phyloP scores from a whole-genome alignment of 768 basidiomycete species.

The Panus rudis region DNA sequence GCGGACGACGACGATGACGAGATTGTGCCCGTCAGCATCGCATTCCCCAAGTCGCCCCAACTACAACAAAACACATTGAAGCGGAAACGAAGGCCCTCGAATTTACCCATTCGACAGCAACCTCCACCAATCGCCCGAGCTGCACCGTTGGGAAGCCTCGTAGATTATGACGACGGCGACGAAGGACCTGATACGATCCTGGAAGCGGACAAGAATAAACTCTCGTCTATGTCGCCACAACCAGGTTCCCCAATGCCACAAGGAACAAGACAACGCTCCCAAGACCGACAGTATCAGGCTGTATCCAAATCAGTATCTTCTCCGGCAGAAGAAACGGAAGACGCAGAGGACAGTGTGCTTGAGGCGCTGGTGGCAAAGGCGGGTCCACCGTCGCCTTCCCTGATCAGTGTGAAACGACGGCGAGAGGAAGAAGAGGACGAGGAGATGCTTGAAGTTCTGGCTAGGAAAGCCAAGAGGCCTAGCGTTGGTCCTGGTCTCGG shows the following conservation, averaged over 20 bases:
- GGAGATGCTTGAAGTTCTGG: conserved; percentile 54
- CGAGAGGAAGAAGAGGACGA: conserved; percentile 63
- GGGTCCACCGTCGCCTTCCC: conserved; percentile 15
- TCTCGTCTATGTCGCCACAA: conserved; percentile 3
- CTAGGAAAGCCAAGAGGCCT: conserved; percentile 34
- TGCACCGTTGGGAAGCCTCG: conserved; percentile 51
- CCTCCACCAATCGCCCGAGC: conserved; percentile 32
- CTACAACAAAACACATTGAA: conserved; percentile 38
- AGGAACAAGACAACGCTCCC: not conserved
- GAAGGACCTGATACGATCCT: conserved; percentile 11
- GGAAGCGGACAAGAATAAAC: not conserved
- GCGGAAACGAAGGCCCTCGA: conserved; percentile 39
- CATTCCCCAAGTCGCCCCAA: conserved; percentile 20
- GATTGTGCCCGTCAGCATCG: conserved; percentile 21
- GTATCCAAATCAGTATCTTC: conserved; percentile 8
- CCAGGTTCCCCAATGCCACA: conserved; percentile 1
- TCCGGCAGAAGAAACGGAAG: conserved; percentile 38
- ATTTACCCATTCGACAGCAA: conserved; percentile 6
- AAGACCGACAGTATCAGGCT: conserved; percentile 24
- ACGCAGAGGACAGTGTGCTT: conserved; percentile 45
- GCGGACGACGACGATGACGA: conserved; percentile 70
- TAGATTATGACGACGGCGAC: conserved; percentile 79
- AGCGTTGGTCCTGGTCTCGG: conserved; percentile 33
- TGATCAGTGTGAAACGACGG: conserved; percentile 15
- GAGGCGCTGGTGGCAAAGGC: conserved; percentile 43